Base-by-base conservation (phyloP, 768 basidiomycete species). In the Termitomyces sp. region DNA sequence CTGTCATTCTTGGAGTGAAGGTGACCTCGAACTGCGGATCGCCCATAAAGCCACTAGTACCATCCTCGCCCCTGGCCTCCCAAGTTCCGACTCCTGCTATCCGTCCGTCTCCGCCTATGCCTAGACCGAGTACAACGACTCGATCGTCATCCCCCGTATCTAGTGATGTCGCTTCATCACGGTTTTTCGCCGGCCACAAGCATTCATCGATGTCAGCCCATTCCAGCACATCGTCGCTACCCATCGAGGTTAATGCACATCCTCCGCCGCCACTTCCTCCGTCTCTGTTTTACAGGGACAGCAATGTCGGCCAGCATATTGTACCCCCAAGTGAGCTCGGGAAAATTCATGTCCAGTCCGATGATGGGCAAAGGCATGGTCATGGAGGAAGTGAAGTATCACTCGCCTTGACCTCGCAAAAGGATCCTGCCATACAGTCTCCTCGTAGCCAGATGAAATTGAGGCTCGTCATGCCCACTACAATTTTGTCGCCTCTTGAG, bases 111-210 rank as follows among this genome's bases (percentile, higher is more conserved):
- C 55, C 61, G 16, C 41, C 55, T 48, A 28, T 55, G 6, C 56
- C 54, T 1, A 56, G 77, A 16, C 78, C 77, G 0, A 82, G 80
- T 61, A 79, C 77, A 6, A 77, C 80, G 0, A 85, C 86, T 0
- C 71, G 79, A 10, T 83, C 87, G 0, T 83, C 88, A 0, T 89
- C 87, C 1, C 84, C 86, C 6, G 76, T 79, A 5, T 84, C 82
- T 3, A 83, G 83, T 16, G 83, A 85, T 46, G 75, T 82, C 20
- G 80, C 81, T 2, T 83, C 84, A 1, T 72, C 78, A 0, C 75
- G 75, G 28, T 83, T 80, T 68, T 86, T 85, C 68, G 71, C 78
- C 50, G 38, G 49, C 4, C 50, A 54, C 38, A 59, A 59, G 13
- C 70, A 69, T 14, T 58, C 57, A 1, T 73, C 81, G 18, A 67